Base-by-base conservation (phyloP, 2,329 filamentous ascomycete species). In the Xylaria hypoxylon region DNA sequence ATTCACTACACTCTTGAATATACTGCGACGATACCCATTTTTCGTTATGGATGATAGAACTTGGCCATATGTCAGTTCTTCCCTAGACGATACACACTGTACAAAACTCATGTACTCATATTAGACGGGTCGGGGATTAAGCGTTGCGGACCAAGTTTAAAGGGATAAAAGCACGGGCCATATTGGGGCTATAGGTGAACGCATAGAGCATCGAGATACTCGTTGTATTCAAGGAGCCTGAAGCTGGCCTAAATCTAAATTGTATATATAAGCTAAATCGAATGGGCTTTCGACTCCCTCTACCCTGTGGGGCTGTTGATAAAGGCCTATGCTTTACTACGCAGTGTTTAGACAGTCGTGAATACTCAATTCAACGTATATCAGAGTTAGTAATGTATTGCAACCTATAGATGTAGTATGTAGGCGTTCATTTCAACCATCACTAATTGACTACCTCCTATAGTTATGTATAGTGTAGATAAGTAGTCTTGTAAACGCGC, bases 91-190 rank as follows among this genome's bases (percentile, higher is more conserved):
- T 47, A n/a, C 1, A 22, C 13, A 47, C n/a, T 53, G 63, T 53
- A 65, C 19, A 44, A 57, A 31, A 6, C 2, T 24, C n/a, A 55
- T 55, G 53, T 51, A 44, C 8, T 50, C 28, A 59, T 59, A 59
- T 22, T 50, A 57, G 28, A 63, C 28, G 50, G 44, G 22, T 24
- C 3, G 26, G 35, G 35, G 45, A 15, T 31, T 24, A 15, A 40
- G 26, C 24, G 45, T 42, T 33, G 17, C 19, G 19, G 47, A 58
- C 44, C 8, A 53, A 22, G 47, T 1, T 40, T 4, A 15, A n/a
- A 22, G 3, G 1, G 33, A 10, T 24, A 28, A 42, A 33, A 24
- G n/a, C 6, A 51, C 3, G 5, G 38, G 2, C 5, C 24, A 13
- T 26, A 3, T 5, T 33, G 26, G 26, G 8, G 17, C 2, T 19